These are phyloP conservation scores for Lactuca sativa DNA, from an alignment of 129 eudicot species.

Conservation along the genomic window DNA sequence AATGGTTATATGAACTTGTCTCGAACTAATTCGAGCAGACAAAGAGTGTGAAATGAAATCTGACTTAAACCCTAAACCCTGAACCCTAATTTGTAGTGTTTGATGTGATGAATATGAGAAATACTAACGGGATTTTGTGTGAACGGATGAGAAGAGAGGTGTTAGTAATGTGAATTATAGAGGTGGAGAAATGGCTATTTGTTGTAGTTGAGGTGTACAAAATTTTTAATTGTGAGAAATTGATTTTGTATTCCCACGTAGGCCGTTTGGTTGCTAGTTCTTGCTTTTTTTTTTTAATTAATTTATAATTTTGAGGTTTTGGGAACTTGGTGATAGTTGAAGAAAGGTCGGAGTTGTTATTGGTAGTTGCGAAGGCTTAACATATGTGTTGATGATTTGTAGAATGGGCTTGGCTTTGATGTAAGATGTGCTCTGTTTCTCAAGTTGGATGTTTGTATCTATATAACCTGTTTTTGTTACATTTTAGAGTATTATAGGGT, in stretches of 20 bases:
- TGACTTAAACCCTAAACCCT: not conserved
- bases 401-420: too few species aligned
- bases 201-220: not conserved
- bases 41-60: constrained; percentile 40
- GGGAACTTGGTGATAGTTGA: not conserved
- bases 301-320: not conserved
- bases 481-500: too few species aligned
- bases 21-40: constrained; percentile 53
- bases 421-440: too few species aligned
- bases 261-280: not conserved
- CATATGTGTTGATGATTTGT: too few species aligned
- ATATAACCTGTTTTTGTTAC: too few species aligned
- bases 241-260: not conserved
- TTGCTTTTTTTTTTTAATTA: not conserved
- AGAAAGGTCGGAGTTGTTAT: not conserved
- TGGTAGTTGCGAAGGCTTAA: too few species aligned
- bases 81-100: not conserved
- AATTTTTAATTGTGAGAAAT: not conserved
- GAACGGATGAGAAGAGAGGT: not conserved
- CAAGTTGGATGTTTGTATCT: too few species aligned
- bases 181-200: not conserved
- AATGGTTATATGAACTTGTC: constrained; percentile 47
- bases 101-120: too few species aligned
- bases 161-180: not conserved
- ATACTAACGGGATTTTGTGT: not conserved